Evolutionary conservation across 768 basidiomycete species (phyloP), one percentile per base, ranked within the genome.

Genomic region (Suillus tomentosus): DNA sequence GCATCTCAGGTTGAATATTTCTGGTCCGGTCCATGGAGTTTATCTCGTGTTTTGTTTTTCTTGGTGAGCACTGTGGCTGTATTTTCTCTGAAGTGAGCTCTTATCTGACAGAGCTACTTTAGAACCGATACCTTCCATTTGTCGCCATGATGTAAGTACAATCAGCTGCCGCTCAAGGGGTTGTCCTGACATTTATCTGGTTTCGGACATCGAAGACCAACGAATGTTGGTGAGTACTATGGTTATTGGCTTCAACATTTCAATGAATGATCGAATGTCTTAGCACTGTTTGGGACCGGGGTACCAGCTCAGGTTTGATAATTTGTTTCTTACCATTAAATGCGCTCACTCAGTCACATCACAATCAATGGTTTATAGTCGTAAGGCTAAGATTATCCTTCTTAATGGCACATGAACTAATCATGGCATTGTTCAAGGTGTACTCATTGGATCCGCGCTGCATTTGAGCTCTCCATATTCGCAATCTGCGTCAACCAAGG

Each of bases 71-170:
- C 4, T 31, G 15, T 15, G 17, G 42, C 51, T 53, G 15, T 11
- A 31, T 31, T 34, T 34, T 31, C 31, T 64, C 34, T 34, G 6
- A 40, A 13, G 19, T 22, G 22, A 47, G 40, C 40, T 14, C 19
- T 34, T 10, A 40, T 42, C 45, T 36, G 22, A 61, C 24, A 7
- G 19, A 15, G 47, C 17, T 56, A 50, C 34, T 55, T 17, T 53
- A 64, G 64, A 64, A 62, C 45, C 64, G 60, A 47, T 64, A 64
- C 36, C 62, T 64, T 51, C 64, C 64, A 14, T 22, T 64, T 3
- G 4, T 24, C 24, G 14, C 47, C 36, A 64, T 64, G 64, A 45
- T 34, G 64, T 64, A 39, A 37, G 64, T 64, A 7, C 47, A 13
- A 37, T 36, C 36, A 31, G 15, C 14, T 15, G 36, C n/a, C 9